Evolutionary conservation across 176 grass and related monocot species (phyloP).

Genomic region (Aegilops sharonensis): DNA sequence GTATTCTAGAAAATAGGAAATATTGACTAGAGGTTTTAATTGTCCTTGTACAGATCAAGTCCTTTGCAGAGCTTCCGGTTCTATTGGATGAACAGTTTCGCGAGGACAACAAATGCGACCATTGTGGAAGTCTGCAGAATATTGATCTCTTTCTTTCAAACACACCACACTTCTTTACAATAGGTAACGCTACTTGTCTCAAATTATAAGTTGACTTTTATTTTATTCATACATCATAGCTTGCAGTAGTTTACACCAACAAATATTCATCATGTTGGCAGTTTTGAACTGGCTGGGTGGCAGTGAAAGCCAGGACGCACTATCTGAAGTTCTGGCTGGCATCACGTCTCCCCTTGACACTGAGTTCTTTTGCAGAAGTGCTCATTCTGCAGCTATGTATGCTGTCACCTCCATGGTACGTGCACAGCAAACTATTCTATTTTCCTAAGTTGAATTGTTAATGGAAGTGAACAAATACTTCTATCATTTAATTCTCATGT

Average conservation of each 20-base stretch:
- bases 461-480: not conserved
- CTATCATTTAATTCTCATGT: not conserved
- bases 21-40: not conserved
- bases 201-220: not conserved
- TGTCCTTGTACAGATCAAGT: slow-evolving; percentile 22
- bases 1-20: not conserved
- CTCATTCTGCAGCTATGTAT: not conserved
- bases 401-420: slow-evolving; percentile 18
- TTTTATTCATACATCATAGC: not conserved
- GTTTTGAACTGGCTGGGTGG: slow-evolving; percentile 5
- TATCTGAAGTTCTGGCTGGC: slow-evolving; percentile 14
- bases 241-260: slow-evolving; percentile 17
- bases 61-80: slow-evolving; percentile 6
- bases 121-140: slow-evolving; percentile 5
- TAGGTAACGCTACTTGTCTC: slow-evolving; percentile 7
- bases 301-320: not conserved
- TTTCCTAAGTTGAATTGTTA: not conserved
- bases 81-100: not conserved
- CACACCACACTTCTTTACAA: slow-evolving; percentile 29
- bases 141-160: slow-evolving; percentile 9
- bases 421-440: not conserved
- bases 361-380: slow-evolving; percentile 3
- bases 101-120: not conserved
- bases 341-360: slow-evolving; percentile 24
- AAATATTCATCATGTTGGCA: not conserved